Evolutionary conservation across 2,329 filamentous ascomycete genomes (phyloP).

Genomic region (Trichoderma afroharzianum): DNA sequence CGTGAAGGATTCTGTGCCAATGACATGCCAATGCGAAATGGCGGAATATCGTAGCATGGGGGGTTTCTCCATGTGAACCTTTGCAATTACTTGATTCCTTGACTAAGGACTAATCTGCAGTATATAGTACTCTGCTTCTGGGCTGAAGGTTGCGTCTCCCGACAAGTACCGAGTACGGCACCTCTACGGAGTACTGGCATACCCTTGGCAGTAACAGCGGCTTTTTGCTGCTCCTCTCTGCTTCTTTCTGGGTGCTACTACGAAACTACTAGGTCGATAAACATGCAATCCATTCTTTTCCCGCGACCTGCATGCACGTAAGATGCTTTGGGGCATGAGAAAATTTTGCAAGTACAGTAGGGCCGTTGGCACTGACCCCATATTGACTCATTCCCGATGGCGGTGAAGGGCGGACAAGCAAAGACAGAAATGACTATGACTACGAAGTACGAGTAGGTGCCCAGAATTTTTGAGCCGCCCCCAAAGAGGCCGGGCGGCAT

Average conservation of each 20-base stretch:
- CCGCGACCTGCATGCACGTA: background rate
- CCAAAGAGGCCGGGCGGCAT: background rate
- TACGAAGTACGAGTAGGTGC: too few species aligned
- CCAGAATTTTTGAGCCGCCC: background rate
- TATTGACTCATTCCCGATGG: background rate
- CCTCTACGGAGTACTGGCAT: background rate
- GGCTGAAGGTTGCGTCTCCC: background rate
- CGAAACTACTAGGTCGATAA: background rate
- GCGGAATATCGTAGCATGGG: background rate
- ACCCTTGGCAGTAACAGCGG: background rate
- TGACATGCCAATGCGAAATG: background rate
- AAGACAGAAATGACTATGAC: background rate
- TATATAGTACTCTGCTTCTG: background rate
- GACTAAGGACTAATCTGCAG: background rate
- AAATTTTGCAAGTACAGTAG: background rate
- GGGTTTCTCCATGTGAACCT: background rate
- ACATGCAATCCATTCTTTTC: background rate
- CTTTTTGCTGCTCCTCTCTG: background rate
- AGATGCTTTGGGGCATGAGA: background rate
- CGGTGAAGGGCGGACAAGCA: background rate
- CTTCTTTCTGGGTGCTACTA: background rate
- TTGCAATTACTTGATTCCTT: background rate
- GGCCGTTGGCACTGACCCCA: constrained; percentile 1
- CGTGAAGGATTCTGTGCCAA: background rate
- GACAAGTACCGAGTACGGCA: background rate